A percentile compares a stretch with the other conserved stretches of the same genome.
Evolutionary conservation across 345 rosid genomes (phyloP).

Genomic region (Anacardium occidentale): DNA sequence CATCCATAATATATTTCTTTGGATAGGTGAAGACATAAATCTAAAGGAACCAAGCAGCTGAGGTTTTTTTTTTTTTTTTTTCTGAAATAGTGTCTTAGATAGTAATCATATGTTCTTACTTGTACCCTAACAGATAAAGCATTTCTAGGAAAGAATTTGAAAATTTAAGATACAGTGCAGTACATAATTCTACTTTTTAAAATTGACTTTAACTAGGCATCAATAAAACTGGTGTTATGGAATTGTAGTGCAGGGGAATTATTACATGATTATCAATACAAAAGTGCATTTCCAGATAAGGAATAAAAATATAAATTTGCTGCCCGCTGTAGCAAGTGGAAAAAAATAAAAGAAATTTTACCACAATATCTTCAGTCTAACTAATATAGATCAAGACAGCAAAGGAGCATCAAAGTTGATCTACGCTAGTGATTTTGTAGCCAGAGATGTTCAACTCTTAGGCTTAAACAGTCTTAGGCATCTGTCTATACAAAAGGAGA

Average conservation of each 20-base stretch:
- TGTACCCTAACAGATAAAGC: not conserved
- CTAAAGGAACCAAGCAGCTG: not conserved
- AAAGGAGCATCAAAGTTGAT: not conserved
- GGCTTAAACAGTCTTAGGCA: not conserved
- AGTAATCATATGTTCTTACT: not conserved
- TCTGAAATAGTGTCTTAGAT: not conserved
- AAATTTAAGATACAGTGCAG: not conserved
- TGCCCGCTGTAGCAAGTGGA: not conserved
- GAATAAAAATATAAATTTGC: not conserved
- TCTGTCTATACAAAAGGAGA: not conserved
- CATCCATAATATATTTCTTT: not conserved
- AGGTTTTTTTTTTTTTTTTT: not conserved
- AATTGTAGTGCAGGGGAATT: not conserved
- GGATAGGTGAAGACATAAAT: not conserved
- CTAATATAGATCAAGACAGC: not conserved
- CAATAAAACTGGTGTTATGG: too few species aligned
- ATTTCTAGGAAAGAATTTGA: not conserved
- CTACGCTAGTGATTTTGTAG: not conserved
- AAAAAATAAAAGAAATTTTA: not conserved
- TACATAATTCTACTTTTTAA: not conserved
- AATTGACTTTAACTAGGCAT: not conserved
- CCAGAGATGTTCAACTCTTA: not conserved
- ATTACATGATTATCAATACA: not conserved
- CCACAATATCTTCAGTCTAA: not conserved
- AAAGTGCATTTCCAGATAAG: not conserved